Evolutionary conservation across 1,139 yeast species (phyloP).

Genomic region (Saccharomyces hybrid): DNA sequence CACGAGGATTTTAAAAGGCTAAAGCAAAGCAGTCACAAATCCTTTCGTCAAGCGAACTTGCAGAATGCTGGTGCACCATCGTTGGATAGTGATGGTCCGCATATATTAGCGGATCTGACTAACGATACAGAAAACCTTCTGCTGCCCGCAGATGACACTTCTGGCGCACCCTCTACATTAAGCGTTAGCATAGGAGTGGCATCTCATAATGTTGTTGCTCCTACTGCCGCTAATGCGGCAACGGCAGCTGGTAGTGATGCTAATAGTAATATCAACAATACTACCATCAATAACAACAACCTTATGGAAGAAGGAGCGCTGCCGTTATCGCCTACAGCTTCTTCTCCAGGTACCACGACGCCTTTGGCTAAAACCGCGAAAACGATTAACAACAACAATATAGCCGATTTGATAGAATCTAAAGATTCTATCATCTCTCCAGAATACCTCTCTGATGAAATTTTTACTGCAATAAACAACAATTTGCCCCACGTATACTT

Average conservation of each 20-base stretch:
- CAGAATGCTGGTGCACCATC: background rate
- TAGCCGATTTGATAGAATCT: conserved; percentile 2
- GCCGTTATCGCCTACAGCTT: conserved; percentile 28
- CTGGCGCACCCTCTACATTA: background rate
- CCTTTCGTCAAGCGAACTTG: background rate
- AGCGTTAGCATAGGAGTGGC: background rate
- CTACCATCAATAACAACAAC: background rate
- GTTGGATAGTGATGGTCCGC: background rate
- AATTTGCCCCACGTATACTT: conserved; percentile 15
- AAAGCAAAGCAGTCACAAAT: background rate
- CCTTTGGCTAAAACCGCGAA: conserved; percentile 9
- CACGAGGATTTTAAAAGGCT: background rate
- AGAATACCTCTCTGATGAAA: conserved; percentile 8
- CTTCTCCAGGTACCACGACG: conserved; percentile 19
- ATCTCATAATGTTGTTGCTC: background rate
- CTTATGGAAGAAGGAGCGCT: conserved; percentile 19
- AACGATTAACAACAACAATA: conserved; percentile 2
- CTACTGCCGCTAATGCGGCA: background rate
- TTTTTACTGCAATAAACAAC: conserved; percentile 12
- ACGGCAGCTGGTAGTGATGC: background rate
- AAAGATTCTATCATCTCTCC: conserved; percentile 6
- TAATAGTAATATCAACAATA: background rate
- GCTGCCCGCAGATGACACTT: background rate
- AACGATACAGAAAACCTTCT: background rate
- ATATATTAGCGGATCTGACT: background rate